Evolutionary conservation across 768 basidiomycete species (phyloP).

Genomic region (Hydnum rufescens): DNA sequence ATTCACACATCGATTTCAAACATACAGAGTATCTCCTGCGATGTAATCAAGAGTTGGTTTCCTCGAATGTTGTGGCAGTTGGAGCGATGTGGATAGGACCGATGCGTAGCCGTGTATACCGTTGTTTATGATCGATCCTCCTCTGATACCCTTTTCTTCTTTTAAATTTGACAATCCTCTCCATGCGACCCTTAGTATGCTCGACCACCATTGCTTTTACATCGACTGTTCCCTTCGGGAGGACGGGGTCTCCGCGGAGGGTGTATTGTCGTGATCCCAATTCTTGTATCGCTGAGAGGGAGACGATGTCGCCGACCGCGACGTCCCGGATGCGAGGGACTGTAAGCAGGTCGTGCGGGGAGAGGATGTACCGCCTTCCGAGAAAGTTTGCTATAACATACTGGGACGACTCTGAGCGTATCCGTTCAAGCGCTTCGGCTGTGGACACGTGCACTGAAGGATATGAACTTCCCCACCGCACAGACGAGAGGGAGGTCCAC

Average conservation of each 20-base stretch:
- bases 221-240: constrained; percentile 44
- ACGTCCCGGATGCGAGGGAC: constrained; percentile 77
- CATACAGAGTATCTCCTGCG: too few relatives aligned
- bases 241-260: constrained; percentile 54
- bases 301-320: constrained; percentile 65
- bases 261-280: constrained; percentile 92
- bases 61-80: too few relatives aligned
- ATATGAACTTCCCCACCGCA: too few relatives aligned
- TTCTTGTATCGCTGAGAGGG: constrained; percentile 75
- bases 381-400: constrained; percentile 82
- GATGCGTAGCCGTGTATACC: constrained; percentile 85
- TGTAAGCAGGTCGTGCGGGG: constrained; percentile 82
- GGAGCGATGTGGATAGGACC: constrained; percentile 43
- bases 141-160: constrained; percentile 94
- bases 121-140: constrained; percentile 83
- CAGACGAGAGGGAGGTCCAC: too few relatives aligned
- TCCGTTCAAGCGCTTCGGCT: constrained; percentile 46
- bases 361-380: constrained; percentile 72
- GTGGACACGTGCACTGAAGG: constrained; percentile 4
- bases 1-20: too few relatives aligned
- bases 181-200: constrained; percentile 90
- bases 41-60: too few relatives aligned
- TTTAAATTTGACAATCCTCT: constrained; percentile 89
- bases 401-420: constrained; percentile 79
- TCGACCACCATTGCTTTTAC: constrained; percentile 88